phyloP scores from a whole-genome alignment of 164 flowering plant species.

The Vitis amurensis region DNA sequence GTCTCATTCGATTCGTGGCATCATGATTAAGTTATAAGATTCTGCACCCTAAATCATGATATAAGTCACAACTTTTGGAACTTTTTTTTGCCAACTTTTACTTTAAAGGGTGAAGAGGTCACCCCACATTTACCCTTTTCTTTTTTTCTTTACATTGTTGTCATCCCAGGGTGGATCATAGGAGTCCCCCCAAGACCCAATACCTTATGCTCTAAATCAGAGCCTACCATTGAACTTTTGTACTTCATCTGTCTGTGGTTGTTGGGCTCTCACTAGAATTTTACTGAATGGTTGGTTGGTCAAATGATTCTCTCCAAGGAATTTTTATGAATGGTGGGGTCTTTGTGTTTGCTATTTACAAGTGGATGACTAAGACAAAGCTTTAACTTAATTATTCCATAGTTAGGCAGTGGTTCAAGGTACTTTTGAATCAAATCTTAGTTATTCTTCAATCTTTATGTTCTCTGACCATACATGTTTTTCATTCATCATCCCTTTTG shows the following conservation, averaged over 20 bases:
- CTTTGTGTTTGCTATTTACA: slow-evolving; percentile 1
- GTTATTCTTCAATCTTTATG: no score
- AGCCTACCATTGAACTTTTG: slow-evolving; percentile 12
- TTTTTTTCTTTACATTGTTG: slow-evolving; percentile 1
- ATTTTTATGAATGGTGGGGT: slow-evolving; percentile 8
- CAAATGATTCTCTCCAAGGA: slow-evolving; percentile 15
- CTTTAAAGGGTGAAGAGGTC: neutral
- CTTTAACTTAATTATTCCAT: neutral
- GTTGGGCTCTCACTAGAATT: neutral
- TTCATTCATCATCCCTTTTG: no score
- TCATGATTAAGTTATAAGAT: slow-evolving; percentile 3
- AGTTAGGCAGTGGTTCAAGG: neutral
- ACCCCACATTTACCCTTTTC: slow-evolving; percentile 5
- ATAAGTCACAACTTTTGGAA: neutral
- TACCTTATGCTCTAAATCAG: slow-evolving; percentile 8
- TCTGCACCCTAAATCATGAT: slow-evolving; percentile 7
- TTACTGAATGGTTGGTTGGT: slow-evolving; percentile 9
- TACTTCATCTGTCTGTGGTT: slow-evolving; percentile 1
- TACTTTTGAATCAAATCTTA: no score
- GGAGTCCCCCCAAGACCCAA: slow-evolving; percentile 2
- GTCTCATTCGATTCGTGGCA: neutral
- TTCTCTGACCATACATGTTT: no score
- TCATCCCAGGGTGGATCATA: slow-evolving; percentile 16
- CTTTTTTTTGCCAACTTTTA: neutral
- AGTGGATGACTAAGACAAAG: neutral